Evolutionary conservation across 371 early-diverging fungal genomes (phyloP), one percentile per base, ranked within the genome.

Genomic region (Rhizopus delemar): DNA sequence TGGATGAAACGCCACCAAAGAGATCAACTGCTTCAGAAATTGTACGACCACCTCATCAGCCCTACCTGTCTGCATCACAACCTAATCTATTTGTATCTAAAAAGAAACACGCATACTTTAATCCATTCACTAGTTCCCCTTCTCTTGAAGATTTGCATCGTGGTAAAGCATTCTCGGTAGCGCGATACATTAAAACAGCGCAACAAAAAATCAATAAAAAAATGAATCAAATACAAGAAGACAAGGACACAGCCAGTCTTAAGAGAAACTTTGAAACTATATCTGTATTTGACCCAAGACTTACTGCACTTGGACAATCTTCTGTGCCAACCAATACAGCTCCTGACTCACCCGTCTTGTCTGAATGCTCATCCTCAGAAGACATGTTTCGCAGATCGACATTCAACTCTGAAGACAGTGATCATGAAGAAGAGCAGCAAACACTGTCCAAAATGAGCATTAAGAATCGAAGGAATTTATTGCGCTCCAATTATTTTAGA

Each of bases 401-500:
- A 22, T 22, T 22, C 15, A 61, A 59, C 39, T 46, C 48, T 39
- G 62, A 53, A 46, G 15, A 57, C 16, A 53, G 54, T 13, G 5
- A 16, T 4, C 43, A 51, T 15, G 52, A 22, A 22, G 22, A 22
- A 22, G 63, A 63, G 48, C 57, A 60, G 2, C 53, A 66, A 31
- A 57, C 77, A 3, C 53, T 80, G 2, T 60, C 74, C 1, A 68
- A 69, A 31, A 36, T 71, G 7, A 68, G 68, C 43, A 15, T 62
- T 6, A 70, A 72, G n/a, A 70, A 72, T 48, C 63, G 72, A 16
- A 62, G 9, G 59, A 60, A 41, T 9, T 59, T 57, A 56, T 63
- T 60, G 58, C 73, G 38, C 46, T 78, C 69, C 56, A 74, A 58
- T 45, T 96, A 94, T 74, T 94, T 91, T 68, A 84, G 90, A 53